Conservation (phyloP, 768 basidiomycete genomes). For the Lactarius sp. region DNA sequence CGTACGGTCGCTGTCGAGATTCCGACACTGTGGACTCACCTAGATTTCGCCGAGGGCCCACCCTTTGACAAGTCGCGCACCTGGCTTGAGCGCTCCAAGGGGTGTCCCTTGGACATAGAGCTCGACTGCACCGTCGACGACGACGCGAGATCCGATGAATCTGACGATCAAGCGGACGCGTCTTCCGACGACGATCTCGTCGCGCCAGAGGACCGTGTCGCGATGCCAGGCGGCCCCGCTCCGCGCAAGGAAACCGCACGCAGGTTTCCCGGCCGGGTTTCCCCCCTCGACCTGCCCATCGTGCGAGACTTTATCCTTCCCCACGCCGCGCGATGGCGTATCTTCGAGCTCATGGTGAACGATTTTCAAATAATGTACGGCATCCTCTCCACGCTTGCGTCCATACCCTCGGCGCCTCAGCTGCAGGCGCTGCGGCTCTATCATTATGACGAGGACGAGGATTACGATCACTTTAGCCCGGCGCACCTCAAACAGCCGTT, state of each 20-base stretch:
- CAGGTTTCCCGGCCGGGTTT: slow-evolving; percentile 3
- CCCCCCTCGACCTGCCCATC: slow-evolving; percentile 26
- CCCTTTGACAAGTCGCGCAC: slow-evolving; percentile 42
- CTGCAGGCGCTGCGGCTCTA: slow-evolving; percentile 54
- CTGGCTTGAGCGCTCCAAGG: slow-evolving; percentile 52
- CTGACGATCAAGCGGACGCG: slow-evolving; percentile 10
- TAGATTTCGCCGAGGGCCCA: slow-evolving; percentile 38
- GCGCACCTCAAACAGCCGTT: slow-evolving; percentile 38
- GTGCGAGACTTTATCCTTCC: slow-evolving; percentile 43
- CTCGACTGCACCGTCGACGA: slow-evolving; percentile 35
- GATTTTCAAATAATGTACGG: slow-evolving; percentile 44
- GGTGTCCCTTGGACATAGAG: slow-evolving; percentile 48
- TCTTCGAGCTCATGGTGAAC: slow-evolving; percentile 44
- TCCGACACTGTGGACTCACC: slow-evolving; percentile 51
- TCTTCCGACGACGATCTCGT: slow-evolving; percentile 7
- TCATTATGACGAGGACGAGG: slow-evolving; percentile 45
- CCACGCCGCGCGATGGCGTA: slow-evolving; percentile 50
- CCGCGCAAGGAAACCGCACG: slow-evolving; percentile 7
- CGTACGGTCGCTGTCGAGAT: slow-evolving; percentile 48
- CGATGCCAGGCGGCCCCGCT: slow-evolving; percentile 21
- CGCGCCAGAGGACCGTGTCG: slow-evolving; percentile 20
- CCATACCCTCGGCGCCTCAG: slow-evolving; percentile 44
- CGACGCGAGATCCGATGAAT: slow-evolving; percentile 14
- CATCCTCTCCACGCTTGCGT: slow-evolving; percentile 42
- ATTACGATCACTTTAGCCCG: slow-evolving; percentile 42